Percentiles rank a stretch among this genome's conserved stretches.
Evolutionary conservation across 1,139 yeast genomes (phyloP).

Genomic region (Blastobotrys apis): DNA sequence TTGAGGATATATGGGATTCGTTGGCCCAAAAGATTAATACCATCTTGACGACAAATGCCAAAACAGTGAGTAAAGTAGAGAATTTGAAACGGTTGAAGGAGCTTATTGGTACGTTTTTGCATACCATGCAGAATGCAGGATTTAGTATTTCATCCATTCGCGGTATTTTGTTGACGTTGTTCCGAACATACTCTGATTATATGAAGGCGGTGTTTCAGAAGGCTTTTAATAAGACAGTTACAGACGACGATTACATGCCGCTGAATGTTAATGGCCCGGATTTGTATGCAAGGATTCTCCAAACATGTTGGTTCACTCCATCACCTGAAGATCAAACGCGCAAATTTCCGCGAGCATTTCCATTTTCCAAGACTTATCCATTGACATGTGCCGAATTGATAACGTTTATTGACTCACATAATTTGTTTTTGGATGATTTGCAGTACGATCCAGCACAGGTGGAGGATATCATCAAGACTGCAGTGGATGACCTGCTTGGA

Average conservation of each 20-base stretch:
- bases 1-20: conserved; percentile 78
- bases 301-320: conserved; percentile 66
- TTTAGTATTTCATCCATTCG: conserved; percentile 60
- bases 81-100: conserved; percentile 48
- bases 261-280: conserved; percentile 57
- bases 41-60: conserved; percentile 27
- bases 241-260: conserved; percentile 88
- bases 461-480: conserved; percentile 41
- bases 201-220: conserved; percentile 54
- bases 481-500: conserved; percentile 68
- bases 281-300: conserved; percentile 59
- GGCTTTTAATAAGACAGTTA: conserved; percentile 59
- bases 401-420: conserved; percentile 57
- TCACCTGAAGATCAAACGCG: conserved; percentile 42
- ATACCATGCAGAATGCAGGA: conserved; percentile 70
- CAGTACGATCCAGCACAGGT: conserved; percentile 51
- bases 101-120: conserved; percentile 66
- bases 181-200: conserved; percentile 57
- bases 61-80: conserved; percentile 32
- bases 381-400: conserved; percentile 75
- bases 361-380: conserved; percentile 86
- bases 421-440: conserved; percentile 57
- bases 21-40: conserved; percentile 39
- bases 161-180: conserved; percentile 55
- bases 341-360: conserved; percentile 67